Base-by-base conservation (phyloP, 208 protist genomes). In the Acanthamoeba triangularis region DNA sequence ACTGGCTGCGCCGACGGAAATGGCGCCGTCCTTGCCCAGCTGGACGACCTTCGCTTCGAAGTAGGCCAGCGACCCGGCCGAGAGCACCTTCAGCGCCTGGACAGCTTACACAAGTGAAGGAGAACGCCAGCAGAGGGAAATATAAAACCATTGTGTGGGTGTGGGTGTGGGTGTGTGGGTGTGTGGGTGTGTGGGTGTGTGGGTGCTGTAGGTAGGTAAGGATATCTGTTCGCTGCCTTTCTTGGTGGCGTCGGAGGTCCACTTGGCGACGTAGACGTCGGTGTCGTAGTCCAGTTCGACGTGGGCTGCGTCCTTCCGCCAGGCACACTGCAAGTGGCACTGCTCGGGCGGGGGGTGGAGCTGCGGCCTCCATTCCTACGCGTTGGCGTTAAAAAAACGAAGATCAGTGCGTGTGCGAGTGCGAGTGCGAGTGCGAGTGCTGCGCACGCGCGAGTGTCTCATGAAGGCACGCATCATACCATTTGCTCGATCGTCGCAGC, bases 1-100 rank as follows among this genome's bases (percentile, higher is more conserved):
- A 63, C 30, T 20, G 13, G 88, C 88, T 37, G 69, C 88, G 33
- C 88, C 88, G 14, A 78, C 37, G 37, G 88, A 76, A 52, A 56
- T 78, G 88, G 88, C 69, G 35, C 69, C 69, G 44, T 78, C 88
- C n/a, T 54, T 78, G 25, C 4, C 14, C 41, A 93, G 37, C 20
- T 93, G 44, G 28, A 78, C 49, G 33, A 93, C 88, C 25, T 54
- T 61, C 18, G 33, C 88, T 30, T 93, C 88, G 69, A 93, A 78
- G 52, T 93, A 93, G n/a, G 35, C 16, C 47, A 93, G 4, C 20
- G 80, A 65, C 5, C 14, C 49, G 16, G 76, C 10, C 0, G 76
- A 49, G 5, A 88, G 80, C 28, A 37, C 80, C n/a, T 41, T 63
- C 0, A 35, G 49, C 11, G 49, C 80, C 49, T 88, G 80, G 13